A percentile compares a stretch with the other conserved stretches of the same genome.
These are phyloP conservation scores for Cladosporium sp. DNA, from an alignment of 2,329 filamentous ascomycete species.

Conservation along the genomic window DNA sequence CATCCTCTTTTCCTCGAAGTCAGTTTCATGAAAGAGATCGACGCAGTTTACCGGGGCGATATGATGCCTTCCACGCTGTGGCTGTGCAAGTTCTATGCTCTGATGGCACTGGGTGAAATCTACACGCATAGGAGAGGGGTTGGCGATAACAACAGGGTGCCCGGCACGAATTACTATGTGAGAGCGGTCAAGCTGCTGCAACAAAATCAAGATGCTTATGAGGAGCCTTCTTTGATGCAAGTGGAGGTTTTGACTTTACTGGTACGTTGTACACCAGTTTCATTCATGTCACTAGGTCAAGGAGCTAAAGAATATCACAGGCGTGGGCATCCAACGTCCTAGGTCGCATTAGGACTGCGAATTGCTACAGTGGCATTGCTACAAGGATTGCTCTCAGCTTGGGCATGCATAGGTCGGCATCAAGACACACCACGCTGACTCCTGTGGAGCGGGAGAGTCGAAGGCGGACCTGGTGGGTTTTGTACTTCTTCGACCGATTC, in stretches of 20 bases:
- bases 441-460: constrained; percentile 29
- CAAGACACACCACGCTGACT: constrained; percentile 35
- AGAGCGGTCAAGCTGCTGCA: constrained; percentile 38
- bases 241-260: constrained; percentile 45
- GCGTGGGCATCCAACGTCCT: constrained; percentile 44
- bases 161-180: constrained; percentile 43
- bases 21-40: constrained; percentile 36
- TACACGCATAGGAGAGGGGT: constrained; percentile 39
- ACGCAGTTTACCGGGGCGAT: constrained; percentile 36
- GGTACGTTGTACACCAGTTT: constrained; percentile 27
- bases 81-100: constrained; percentile 41
- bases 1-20: constrained; percentile 43
- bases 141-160: constrained; percentile 33
- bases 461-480: constrained; percentile 33
- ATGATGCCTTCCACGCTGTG: constrained; percentile 31
- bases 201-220: constrained; percentile 32
- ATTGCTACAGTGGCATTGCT: constrained; percentile 43
- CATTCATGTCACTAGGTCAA: background rate
- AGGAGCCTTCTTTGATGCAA: constrained; percentile 42
- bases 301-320: constrained; percentile 27
- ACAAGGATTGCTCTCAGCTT: constrained; percentile 43
- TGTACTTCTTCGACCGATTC: constrained; percentile 32
- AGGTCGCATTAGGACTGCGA: constrained; percentile 44
- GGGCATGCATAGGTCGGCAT: constrained; percentile 38
- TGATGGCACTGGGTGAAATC: constrained; percentile 46